Conservation (phyloP, 495 filamentous ascomycete species). For the Penicillium samsonianum region DNA sequence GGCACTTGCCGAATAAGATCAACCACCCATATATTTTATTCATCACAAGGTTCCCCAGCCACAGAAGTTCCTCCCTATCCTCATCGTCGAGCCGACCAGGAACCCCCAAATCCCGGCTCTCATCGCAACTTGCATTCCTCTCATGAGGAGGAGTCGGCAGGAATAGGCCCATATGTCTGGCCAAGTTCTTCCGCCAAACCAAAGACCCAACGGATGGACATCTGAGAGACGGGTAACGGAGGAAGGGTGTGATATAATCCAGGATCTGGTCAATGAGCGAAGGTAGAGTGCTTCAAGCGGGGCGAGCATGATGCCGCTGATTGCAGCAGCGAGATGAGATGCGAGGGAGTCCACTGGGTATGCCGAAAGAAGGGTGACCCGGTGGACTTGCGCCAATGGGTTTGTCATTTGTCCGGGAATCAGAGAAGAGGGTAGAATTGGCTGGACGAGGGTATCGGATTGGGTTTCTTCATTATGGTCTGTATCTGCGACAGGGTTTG, state of each 20-base stretch:
- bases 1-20: too few species aligned
- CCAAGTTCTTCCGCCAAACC: slow-evolving; percentile 46
- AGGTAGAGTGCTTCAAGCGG: slow-evolving; percentile 52
- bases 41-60: slow-evolving; percentile 50
- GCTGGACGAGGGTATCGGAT: neutral
- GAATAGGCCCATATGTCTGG: slow-evolving; percentile 42
- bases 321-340: slow-evolving; percentile 44
- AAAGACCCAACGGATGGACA: slow-evolving; percentile 37
- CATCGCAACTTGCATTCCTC: slow-evolving; percentile 48
- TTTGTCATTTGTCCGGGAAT: slow-evolving; percentile 14
- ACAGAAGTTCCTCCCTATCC: slow-evolving; percentile 47
- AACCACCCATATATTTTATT: too few species aligned
- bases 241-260: slow-evolving; percentile 34
- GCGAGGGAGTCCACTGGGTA: slow-evolving; percentile 48
- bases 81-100: slow-evolving; percentile 44
- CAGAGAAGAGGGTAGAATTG: slow-evolving; percentile 15
- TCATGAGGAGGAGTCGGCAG: slow-evolving; percentile 46
- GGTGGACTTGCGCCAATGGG: slow-evolving; percentile 29
- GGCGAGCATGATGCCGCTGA: slow-evolving; percentile 45
- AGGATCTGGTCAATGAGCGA: slow-evolving; percentile 47
- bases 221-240: slow-evolving; percentile 27
- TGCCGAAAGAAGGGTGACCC: slow-evolving; percentile 54
- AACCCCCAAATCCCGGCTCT: slow-evolving; percentile 49
- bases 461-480: slow-evolving; percentile 6
- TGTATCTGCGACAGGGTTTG: slow-evolving; percentile 10